Percentiles rank a stretch among this genome's conserved stretches.
phyloP scores from a whole-genome alignment of 176 grass and related monocot species.

The Coix lacrymajobi region DNA sequence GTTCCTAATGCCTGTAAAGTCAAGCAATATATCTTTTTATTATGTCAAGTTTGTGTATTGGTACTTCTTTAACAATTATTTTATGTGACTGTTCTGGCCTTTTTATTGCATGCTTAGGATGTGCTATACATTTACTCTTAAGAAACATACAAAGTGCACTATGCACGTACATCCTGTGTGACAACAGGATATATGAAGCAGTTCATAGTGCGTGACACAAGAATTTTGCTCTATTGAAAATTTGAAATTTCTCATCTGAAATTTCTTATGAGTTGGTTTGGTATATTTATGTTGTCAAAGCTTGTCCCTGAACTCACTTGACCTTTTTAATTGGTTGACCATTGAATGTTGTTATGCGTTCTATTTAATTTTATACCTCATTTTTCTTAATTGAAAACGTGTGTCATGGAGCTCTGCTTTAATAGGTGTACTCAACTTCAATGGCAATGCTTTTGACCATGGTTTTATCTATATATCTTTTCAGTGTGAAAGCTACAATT shows the following conservation, averaged over 20 bases:
- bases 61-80: neutral
- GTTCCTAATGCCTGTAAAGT: neutral
- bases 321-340: neutral
- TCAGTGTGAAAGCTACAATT: slow-evolving; percentile 76
- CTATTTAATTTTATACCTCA: neutral
- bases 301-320: neutral
- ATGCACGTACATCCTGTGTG: neutral
- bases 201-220: neutral
- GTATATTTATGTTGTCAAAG: neutral
- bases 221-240: neutral
- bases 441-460: slow-evolving; percentile 98
- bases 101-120: slow-evolving; percentile 13
- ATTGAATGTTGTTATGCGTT: neutral
- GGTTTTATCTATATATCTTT: slow-evolving; percentile 84
- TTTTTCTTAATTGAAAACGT: neutral
- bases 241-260: neutral
- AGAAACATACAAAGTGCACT: neutral
- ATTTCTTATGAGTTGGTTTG: neutral
- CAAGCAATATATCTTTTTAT: neutral
- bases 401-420: slow-evolving; percentile 23
- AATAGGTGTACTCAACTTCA: slow-evolving; percentile 94
- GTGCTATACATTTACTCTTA: neutral
- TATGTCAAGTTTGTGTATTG: neutral
- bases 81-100: neutral
- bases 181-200: neutral